A percentile compares a stretch with the other conserved stretches of the same genome.
Conservation (phyloP, 306 rosid genomes). For the Lithocarpus polystachyus region DNA sequence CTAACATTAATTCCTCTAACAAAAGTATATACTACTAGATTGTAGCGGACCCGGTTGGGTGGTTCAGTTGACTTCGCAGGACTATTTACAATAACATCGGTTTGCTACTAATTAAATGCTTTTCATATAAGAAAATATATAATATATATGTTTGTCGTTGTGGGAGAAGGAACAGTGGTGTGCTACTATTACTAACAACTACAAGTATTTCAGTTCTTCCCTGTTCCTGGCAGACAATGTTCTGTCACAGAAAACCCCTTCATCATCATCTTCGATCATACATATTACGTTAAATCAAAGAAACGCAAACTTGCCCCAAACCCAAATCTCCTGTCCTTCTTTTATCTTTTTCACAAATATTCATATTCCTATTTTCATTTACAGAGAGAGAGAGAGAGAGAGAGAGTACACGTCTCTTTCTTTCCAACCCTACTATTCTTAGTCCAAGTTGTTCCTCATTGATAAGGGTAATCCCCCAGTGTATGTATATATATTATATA, state of each 20-base stretch:
- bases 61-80: not conserved
- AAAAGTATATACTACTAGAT: not conserved
- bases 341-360: not conserved
- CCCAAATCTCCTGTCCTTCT: not conserved
- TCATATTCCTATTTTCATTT: not conserved
- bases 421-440: conserved; percentile 1
- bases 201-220: conserved; percentile 24
- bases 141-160: not conserved
- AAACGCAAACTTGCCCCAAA: not conserved
- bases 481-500: too few relatives aligned
- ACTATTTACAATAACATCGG: not conserved
- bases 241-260: conserved; percentile 1
- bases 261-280: conserved; percentile 6
- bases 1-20: not conserved
- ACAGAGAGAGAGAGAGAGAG: not conserved
- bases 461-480: conserved; percentile 8
- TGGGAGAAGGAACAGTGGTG: not conserved
- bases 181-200: conserved; percentile 5
- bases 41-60: not conserved
- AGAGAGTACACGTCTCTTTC: not conserved
- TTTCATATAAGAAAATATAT: not conserved
- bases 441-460: not conserved
- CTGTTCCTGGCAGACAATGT: conserved; percentile 15
- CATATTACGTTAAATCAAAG: not conserved
- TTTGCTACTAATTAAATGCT: not conserved